Evolutionary conservation across 495 filamentous ascomycete genomes (phyloP).

Genomic region (Hypomontagnella submonticulosa): DNA sequence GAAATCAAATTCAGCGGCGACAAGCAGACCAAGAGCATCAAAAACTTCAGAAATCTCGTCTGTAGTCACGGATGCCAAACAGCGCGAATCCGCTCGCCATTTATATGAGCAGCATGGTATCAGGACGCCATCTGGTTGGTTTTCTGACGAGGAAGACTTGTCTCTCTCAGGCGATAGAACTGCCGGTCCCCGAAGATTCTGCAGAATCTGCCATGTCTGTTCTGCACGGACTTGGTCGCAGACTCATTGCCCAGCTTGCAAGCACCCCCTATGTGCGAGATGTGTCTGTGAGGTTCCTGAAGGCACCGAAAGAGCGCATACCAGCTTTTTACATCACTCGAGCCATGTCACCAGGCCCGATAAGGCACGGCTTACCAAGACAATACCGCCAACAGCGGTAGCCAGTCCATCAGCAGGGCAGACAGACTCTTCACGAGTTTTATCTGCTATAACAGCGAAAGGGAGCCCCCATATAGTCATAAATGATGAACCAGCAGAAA

Average conservation of each 20-base stretch:
- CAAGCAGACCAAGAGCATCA: slow-evolving; percentile 16
- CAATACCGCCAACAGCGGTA: not conserved
- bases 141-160: slow-evolving; percentile 53
- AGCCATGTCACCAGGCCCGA: slow-evolving; percentile 10
- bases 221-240: slow-evolving; percentile 48
- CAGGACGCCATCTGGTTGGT: slow-evolving; percentile 52
- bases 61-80: slow-evolving; percentile 25
- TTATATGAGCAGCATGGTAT: slow-evolving; percentile 52
- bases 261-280: slow-evolving; percentile 50
- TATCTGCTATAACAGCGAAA: not conserved
- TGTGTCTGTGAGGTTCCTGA: slow-evolving; percentile 45
- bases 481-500: slow-evolving; percentile 12
- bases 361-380: slow-evolving; percentile 4
- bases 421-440: no score
- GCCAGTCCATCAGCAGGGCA: not conserved
- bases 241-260: slow-evolving; percentile 51
- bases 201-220: slow-evolving; percentile 54
- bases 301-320: slow-evolving; percentile 30
- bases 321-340: slow-evolving; percentile 21
- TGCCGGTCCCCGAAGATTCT: slow-evolving; percentile 38
- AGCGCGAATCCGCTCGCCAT: slow-evolving; percentile 45
- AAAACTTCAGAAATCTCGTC: slow-evolving; percentile 23
- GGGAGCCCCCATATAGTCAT: slow-evolving; percentile 24
- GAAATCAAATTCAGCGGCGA: slow-evolving; percentile 7
- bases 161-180: slow-evolving; percentile 49